phyloP scores from a whole-genome alignment of 2,329 filamentous ascomycete genomes.

The Corynespora cassiicola region DNA sequence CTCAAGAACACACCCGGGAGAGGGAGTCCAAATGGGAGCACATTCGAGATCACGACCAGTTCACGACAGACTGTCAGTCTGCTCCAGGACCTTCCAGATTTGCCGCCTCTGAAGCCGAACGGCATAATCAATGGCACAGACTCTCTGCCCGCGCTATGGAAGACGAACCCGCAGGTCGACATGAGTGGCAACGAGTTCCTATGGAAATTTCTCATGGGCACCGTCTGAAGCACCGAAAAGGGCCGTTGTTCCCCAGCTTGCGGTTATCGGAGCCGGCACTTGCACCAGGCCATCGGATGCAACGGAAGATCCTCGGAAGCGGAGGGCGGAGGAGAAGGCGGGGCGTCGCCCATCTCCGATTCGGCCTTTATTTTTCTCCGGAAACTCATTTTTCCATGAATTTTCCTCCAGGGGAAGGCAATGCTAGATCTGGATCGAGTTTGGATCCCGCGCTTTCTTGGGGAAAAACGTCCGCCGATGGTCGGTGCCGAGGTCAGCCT shows the following conservation, averaged over 20 bases:
- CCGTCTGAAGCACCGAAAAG: slow-evolving; percentile 24
- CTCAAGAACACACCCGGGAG: slow-evolving; percentile 25
- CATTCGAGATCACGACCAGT: slow-evolving; percentile 42
- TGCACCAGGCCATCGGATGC: neutral
- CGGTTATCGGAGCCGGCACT: neutral
- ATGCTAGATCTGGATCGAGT: no score
- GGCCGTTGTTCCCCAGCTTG: no score
- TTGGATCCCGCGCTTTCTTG: no score
- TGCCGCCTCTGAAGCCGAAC: slow-evolving; percentile 36
- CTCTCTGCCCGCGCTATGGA: slow-evolving; percentile 34
- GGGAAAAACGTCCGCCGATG: no score
- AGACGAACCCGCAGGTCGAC: slow-evolving; percentile 34
- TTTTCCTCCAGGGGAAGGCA: no score
- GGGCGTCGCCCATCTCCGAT: no score
- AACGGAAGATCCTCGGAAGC: no score
- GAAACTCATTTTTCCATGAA: no score
- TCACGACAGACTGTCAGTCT: slow-evolving; percentile 41
- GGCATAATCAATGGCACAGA: slow-evolving; percentile 29
- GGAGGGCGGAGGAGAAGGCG: no score
- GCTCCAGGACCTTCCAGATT: slow-evolving; percentile 38
- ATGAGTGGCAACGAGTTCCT: slow-evolving; percentile 38
- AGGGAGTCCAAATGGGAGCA: slow-evolving; percentile 37
- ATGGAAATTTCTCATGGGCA: slow-evolving; percentile 43
- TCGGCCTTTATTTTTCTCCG: no score
- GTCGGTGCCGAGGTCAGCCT: no score